A percentile compares a stretch with the other conserved stretches of the same genome.
phyloP scores from a whole-genome alignment of 2,329 filamentous ascomycete species.

The Biscogniauxia sp. region DNA sequence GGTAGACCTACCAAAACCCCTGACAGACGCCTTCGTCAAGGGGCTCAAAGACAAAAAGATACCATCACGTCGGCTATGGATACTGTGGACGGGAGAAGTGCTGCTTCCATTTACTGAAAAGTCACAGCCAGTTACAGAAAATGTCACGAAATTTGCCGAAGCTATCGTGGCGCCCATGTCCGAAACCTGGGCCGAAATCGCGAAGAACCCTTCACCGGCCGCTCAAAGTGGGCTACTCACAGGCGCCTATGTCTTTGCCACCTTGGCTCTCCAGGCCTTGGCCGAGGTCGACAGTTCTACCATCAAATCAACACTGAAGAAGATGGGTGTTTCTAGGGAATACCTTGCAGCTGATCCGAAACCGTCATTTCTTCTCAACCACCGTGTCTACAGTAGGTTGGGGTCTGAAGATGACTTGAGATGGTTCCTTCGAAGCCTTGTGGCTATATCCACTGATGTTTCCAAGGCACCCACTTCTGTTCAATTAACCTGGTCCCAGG shows the following conservation, averaged over 20 bases:
- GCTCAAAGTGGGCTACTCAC: slow-evolving; percentile 81
- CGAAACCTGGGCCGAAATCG: slow-evolving; percentile 74
- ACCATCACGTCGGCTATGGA: slow-evolving; percentile 75
- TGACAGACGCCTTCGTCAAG: slow-evolving; percentile 72
- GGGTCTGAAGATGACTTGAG: slow-evolving; percentile 69
- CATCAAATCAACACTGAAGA: slow-evolving; percentile 50
- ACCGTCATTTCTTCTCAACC: slow-evolving; percentile 81
- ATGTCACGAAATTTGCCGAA: slow-evolving; percentile 51
- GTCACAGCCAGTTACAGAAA: slow-evolving; percentile 45
- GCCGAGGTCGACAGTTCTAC: slow-evolving; percentile 54
- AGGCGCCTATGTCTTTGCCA: slow-evolving; percentile 71
- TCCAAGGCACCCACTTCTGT: slow-evolving; percentile 48
- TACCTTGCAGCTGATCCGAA: slow-evolving; percentile 72
- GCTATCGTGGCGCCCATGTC: slow-evolving; percentile 54
- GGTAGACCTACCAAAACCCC: slow-evolving; percentile 61
- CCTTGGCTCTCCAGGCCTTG: slow-evolving; percentile 57
- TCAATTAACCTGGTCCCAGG: slow-evolving; percentile 76
- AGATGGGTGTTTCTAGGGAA: slow-evolving; percentile 61
- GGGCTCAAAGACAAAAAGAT: slow-evolving; percentile 84
- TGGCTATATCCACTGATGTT: slow-evolving; percentile 57
- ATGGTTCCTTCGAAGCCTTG: slow-evolving; percentile 73
- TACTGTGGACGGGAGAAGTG: slow-evolving; percentile 69
- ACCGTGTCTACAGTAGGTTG: slow-evolving; percentile 81
- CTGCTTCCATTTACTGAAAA: slow-evolving; percentile 55
- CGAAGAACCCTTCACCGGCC: slow-evolving; percentile 73